Percentiles rank a stretch among this genome's conserved stretches.
Evolutionary conservation across 1,284 basidiomycete species (phyloP).

Genomic region (Spongiforma sp.): DNA sequence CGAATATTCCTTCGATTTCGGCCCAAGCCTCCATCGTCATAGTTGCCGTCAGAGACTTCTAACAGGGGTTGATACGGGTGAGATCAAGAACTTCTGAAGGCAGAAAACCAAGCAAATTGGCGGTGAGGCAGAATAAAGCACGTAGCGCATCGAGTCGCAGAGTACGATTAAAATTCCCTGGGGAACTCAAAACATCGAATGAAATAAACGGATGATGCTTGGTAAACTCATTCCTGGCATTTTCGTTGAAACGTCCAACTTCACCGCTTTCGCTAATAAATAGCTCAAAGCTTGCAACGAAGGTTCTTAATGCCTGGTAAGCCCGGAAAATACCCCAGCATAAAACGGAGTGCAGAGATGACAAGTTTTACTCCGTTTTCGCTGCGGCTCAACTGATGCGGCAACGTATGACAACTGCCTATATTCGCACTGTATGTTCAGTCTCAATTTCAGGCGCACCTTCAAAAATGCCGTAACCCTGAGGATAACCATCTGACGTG

Average conservation of each 20-base stretch:
- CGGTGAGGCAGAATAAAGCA: constrained; percentile 48
- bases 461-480: constrained; percentile 72
- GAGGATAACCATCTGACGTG: constrained; percentile 51
- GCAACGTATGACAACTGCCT: constrained; percentile 38
- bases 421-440: constrained; percentile 43
- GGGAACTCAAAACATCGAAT: constrained; percentile 32
- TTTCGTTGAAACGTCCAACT: constrained; percentile 38
- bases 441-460: constrained; percentile 78
- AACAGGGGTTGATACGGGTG: constrained; percentile 55
- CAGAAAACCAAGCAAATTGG: constrained; percentile 46
- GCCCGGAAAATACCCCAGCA: constrained; percentile 26
- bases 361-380: constrained; percentile 35
- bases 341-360: constrained; percentile 24
- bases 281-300: constrained; percentile 51
- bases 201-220: constrained; percentile 23
- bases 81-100: constrained; percentile 50
- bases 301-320: constrained; percentile 34
- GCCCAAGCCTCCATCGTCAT: constrained; percentile 58
- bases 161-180: constrained; percentile 22
- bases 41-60: constrained; percentile 64
- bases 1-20: constrained; percentile 52
- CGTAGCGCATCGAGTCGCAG: constrained; percentile 40
- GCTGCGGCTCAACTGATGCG: constrained; percentile 41
- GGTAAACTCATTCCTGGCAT: constrained; percentile 36
- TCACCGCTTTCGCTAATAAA: constrained; percentile 47